Percentiles rank a stretch among this genome's conserved stretches.
These are phyloP conservation scores for Sequoia sempervirens DNA, from an alignment of 75 land plant species.

Conservation along the genomic window DNA sequence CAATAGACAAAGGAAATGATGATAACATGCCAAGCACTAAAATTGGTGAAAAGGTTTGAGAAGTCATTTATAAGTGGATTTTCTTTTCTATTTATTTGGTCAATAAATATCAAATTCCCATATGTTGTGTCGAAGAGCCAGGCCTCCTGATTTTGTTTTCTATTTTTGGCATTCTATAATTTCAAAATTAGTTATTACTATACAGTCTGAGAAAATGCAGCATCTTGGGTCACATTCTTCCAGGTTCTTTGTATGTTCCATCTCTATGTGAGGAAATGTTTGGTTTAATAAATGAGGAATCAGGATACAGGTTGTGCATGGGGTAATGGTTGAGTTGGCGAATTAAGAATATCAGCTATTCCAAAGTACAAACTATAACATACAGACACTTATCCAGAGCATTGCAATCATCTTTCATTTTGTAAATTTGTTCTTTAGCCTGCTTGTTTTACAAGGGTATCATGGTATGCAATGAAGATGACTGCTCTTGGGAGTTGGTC, in stretches of 20 bases:
- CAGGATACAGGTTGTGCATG: neutral
- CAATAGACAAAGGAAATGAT: slow-evolving; percentile 5
- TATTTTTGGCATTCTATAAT: neutral
- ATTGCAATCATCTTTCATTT: neutral
- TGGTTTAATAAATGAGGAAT: neutral
- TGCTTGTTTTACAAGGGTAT: neutral
- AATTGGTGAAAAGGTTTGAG: slow-evolving; percentile 11
- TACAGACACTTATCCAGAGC: neutral
- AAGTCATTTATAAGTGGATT: neutral
- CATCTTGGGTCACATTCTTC: neutral
- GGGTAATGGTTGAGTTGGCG: neutral
- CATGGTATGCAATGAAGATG: neutral
- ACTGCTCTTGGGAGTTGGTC: neutral
- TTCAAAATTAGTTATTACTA: neutral
- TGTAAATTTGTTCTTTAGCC: neutral
- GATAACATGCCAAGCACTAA: neutral
- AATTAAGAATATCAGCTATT: neutral
- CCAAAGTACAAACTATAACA: neutral
- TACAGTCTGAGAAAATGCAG: neutral
- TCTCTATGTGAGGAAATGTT: neutral
- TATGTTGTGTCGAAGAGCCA: neutral
- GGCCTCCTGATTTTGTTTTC: neutral
- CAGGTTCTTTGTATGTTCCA: neutral
- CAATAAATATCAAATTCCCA: neutral
- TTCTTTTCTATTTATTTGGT: neutral